Evolutionary conservation across 768 basidiomycete species (phyloP).

Genomic region (Lactarius akahatsu): DNA sequence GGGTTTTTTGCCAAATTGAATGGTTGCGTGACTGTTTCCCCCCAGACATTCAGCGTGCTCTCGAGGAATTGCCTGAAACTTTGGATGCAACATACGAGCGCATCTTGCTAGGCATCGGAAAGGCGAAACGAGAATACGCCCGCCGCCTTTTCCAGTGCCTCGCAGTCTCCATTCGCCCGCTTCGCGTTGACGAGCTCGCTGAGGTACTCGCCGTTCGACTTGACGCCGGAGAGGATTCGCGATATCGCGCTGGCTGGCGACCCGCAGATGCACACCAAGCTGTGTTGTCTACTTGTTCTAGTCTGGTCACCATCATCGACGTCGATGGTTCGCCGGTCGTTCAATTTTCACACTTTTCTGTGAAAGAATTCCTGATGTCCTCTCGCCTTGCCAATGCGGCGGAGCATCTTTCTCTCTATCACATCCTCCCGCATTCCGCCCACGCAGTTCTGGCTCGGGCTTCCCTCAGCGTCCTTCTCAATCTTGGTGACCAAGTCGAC

Average conservation of each 20-base stretch:
- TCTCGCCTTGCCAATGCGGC: background rate
- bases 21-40: background rate
- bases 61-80: background rate
- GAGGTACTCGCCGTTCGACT: slow-evolving; percentile 5
- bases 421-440: background rate
- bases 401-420: background rate
- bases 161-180: slow-evolving; percentile 7
- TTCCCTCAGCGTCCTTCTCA: slow-evolving; percentile 3
- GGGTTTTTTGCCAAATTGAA: slow-evolving; percentile 6
- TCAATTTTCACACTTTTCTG: slow-evolving; percentile 14
- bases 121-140: slow-evolving; percentile 8
- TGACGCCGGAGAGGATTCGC: background rate
- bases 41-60: background rate
- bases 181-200: slow-evolving; percentile 8
- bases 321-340: background rate
- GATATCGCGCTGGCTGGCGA: background rate
- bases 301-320: background rate
- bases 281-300: slow-evolving; percentile 11
- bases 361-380: slow-evolving; percentile 16
- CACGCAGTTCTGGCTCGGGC: background rate
- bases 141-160: slow-evolving; percentile 9
- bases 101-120: background rate
- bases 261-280: slow-evolving; percentile 1
- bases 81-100: slow-evolving; percentile 13
- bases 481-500: background rate